Percentiles rank a stretch among this genome's conserved stretches.
phyloP scores from a whole-genome alignment of 2,329 filamentous ascomycete species.

The Pestalotiopsis sp. region DNA sequence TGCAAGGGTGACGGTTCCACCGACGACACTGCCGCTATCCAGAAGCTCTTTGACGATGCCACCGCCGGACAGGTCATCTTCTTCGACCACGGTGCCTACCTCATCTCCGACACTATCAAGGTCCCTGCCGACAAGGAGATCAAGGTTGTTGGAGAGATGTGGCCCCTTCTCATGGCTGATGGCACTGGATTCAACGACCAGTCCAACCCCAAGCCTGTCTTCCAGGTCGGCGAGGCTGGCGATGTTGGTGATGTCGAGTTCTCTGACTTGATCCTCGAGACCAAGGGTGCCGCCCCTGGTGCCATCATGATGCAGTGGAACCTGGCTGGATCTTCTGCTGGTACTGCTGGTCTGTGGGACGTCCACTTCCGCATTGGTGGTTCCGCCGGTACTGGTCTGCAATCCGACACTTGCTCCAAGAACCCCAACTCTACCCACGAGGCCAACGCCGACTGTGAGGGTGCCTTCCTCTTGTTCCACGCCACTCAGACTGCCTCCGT shows the following conservation, averaged over 20 bases:
- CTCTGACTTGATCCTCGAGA: slow-evolving; percentile 84
- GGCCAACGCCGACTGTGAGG: slow-evolving; percentile 71
- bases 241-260: slow-evolving; percentile 85
- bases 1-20: slow-evolving; percentile 86
- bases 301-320: slow-evolving; percentile 95
- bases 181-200: slow-evolving; percentile 75
- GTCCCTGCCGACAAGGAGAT: slow-evolving; percentile 70
- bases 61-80: slow-evolving; percentile 69
- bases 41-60: slow-evolving; percentile 73
- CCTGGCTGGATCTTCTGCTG: slow-evolving; percentile 67
- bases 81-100: slow-evolving; percentile 76
- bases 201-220: slow-evolving; percentile 78
- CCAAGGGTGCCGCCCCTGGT: slow-evolving; percentile 79
- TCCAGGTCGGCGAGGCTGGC: slow-evolving; percentile 79
- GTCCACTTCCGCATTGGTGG: slow-evolving; percentile 95
- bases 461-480: slow-evolving; percentile 72
- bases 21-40: slow-evolving; percentile 86
- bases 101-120: slow-evolving; percentile 70
- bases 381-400: slow-evolving; percentile 79
- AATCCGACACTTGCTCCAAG: slow-evolving; percentile 80
- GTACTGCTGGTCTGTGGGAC: slow-evolving; percentile 86
- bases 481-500: slow-evolving; percentile 64
- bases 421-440: slow-evolving; percentile 65
- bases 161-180: slow-evolving; percentile 85
- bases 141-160: slow-evolving; percentile 89